phyloP scores from a whole-genome alignment of 2,329 filamentous ascomycete genomes.

The Ploettnerulaceae sp. region DNA sequence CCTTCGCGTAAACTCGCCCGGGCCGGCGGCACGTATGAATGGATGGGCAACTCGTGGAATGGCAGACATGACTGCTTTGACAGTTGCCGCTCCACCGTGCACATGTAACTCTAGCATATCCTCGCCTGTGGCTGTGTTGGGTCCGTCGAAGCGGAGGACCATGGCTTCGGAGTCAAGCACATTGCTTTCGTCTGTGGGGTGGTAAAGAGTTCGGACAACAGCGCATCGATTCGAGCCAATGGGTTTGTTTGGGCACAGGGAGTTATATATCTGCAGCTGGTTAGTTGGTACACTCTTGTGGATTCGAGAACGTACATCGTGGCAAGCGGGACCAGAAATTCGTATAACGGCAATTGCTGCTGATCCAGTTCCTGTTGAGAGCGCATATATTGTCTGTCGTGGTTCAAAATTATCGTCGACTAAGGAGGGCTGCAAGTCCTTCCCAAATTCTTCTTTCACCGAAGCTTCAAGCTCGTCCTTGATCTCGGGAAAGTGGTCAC shows the following conservation, averaged over 20 bases:
- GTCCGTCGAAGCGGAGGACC: constrained; percentile 70
- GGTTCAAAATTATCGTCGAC: neutral
- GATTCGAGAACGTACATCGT: constrained; percentile 46
- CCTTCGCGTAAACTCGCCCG: constrained; percentile 90
- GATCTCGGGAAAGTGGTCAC: too few relatives aligned
- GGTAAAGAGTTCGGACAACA: constrained; percentile 67
- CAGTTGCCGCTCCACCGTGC: constrained; percentile 86
- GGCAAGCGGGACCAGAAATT: constrained; percentile 74
- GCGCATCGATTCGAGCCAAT: constrained; percentile 60
- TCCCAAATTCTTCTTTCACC: too few relatives aligned
- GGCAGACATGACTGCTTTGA: constrained; percentile 77
- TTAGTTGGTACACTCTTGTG: constrained; percentile 12
- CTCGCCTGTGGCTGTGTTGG: constrained; percentile 84
- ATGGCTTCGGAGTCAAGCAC: constrained; percentile 63
- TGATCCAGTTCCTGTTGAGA: neutral
- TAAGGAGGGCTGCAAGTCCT: too few relatives aligned
- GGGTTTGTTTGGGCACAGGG: constrained; percentile 51
- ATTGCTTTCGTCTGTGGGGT: constrained; percentile 42
- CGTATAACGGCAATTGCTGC: too few relatives aligned
- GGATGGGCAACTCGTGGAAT: constrained; percentile 49
- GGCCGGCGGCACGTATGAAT: constrained; percentile 75
- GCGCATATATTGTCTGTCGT: neutral
- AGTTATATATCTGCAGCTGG: constrained; percentile 54
- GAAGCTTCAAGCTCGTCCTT: too few relatives aligned
- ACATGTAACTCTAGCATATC: constrained; percentile 89